These are phyloP conservation scores for Ampelocalamus luodianensis DNA, from an alignment of 176 grass and related monocot species.

Conservation along the genomic window DNA sequence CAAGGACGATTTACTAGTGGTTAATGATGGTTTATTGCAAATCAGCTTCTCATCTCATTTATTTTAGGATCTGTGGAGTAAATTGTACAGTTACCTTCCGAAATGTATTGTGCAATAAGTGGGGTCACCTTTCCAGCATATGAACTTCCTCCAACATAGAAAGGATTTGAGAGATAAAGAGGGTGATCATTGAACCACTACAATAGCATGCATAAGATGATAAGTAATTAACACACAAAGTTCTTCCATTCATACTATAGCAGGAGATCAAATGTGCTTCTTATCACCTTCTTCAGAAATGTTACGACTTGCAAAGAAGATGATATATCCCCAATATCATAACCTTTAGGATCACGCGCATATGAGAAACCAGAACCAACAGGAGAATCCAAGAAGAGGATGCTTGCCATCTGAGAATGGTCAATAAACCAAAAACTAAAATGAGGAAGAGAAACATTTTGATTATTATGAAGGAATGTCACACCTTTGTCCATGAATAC, in stretches of 20 bases:
- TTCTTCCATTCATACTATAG: not conserved
- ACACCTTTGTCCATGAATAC: conserved; percentile 60
- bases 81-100: conserved; percentile 44
- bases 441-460: not conserved
- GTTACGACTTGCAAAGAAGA: conserved; percentile 49
- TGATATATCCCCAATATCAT: conserved; percentile 46
- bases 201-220: not conserved
- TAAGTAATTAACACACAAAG: not conserved
- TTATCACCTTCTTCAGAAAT: conserved; percentile 61
- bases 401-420: conserved; percentile 44
- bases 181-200: conserved; percentile 73
- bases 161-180: conserved; percentile 46
- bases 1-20: too few relatives aligned
- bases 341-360: conserved; percentile 43
- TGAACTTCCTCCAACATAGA: conserved; percentile 70
- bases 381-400: conserved; percentile 69
- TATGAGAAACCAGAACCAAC: conserved; percentile 74
- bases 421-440: not conserved
- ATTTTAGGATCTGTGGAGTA: not conserved
- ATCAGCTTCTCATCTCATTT: too few relatives aligned
- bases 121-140: conserved; percentile 63
- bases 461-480: not conserved
- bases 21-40: too few relatives aligned
- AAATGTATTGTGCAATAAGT: conserved; percentile 41
- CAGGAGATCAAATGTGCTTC: not conserved